A percentile compares a stretch with the other conserved stretches of the same genome.
phyloP scores from a whole-genome alignment of 106 monocot species.

The Hemerocallis citrina region DNA sequence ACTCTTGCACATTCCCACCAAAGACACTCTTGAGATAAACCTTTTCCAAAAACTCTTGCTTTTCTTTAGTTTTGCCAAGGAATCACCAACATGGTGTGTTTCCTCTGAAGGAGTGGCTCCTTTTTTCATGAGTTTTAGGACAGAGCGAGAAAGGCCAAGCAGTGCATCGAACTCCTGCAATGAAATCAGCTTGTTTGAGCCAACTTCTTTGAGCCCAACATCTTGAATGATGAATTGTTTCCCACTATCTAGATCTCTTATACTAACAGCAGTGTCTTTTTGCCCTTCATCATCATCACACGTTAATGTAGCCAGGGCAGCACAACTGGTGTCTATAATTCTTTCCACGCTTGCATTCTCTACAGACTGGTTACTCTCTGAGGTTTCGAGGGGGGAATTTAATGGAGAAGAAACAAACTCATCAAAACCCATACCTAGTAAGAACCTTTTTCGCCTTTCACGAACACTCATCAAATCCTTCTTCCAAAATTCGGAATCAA shows the following conservation, averaged over 20 bases:
- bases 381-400: not conserved
- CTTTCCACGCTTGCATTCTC: slow-evolving; percentile 11
- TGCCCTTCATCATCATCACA: not conserved
- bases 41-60: slow-evolving; percentile 43
- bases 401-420: slow-evolving; percentile 12
- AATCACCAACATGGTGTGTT: not conserved
- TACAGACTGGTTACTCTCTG: slow-evolving; percentile 5
- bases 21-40: slow-evolving; percentile 17
- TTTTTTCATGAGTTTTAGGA: slow-evolving; percentile 31
- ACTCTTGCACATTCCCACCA: slow-evolving; percentile 9
- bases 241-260: slow-evolving; percentile 48
- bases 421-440: slow-evolving; percentile 31
- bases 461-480: slow-evolving; percentile 34
- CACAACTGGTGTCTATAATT: slow-evolving; percentile 14
- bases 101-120: slow-evolving; percentile 2
- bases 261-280: slow-evolving; percentile 15
- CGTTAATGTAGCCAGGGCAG: slow-evolving; percentile 11
- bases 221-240: slow-evolving; percentile 31
- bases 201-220: slow-evolving; percentile 37
- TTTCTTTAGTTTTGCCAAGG: slow-evolving; percentile 21
- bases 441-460: slow-evolving; percentile 48
- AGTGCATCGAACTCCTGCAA: slow-evolving; percentile 43
- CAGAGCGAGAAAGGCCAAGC: slow-evolving; percentile 33
- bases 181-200: slow-evolving; percentile 37
- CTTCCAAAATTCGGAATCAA: slow-evolving; percentile 36